Percentiles rank a stretch among this genome's conserved stretches.
Evolutionary conservation across 768 basidiomycete genomes (phyloP).

Genomic region (Austroboletus eburneus): DNA sequence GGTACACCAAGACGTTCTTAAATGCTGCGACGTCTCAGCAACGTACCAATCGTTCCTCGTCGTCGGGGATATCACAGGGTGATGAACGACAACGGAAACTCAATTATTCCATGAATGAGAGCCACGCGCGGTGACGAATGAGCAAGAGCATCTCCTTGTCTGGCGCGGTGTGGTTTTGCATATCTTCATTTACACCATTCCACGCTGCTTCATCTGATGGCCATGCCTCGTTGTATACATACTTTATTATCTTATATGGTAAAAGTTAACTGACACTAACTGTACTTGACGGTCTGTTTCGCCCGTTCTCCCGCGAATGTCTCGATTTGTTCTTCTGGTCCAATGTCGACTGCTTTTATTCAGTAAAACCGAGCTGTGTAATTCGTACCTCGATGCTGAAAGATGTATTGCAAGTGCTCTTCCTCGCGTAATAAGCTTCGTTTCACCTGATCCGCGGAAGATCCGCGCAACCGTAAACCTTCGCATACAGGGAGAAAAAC

Average conservation of each 20-base stretch:
- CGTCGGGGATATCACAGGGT: constrained; percentile 10
- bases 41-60: constrained; percentile 13
- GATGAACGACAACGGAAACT: constrained; percentile 26
- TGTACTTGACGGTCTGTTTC: constrained; percentile 16
- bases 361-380: constrained; percentile 8
- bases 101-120: constrained; percentile 9
- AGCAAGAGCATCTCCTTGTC: background rate
- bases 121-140: constrained; percentile 5
- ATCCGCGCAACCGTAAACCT: constrained; percentile 25
- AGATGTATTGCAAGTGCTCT: background rate
- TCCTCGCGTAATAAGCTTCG: constrained; percentile 14
- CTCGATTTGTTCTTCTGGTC: constrained; percentile 5
- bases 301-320: constrained; percentile 3
- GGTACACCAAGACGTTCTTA: constrained; percentile 28
- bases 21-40: constrained; percentile 19
- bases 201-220: constrained; percentile 17
- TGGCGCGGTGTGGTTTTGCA: constrained; percentile 1
- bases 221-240: constrained; percentile 20
- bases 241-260: constrained; percentile 32
- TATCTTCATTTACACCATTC: constrained; percentile 2
- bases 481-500: constrained; percentile 8
- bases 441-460: constrained; percentile 21
- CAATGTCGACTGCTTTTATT: constrained; percentile 5
- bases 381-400: constrained; percentile 5
- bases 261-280: constrained; percentile 23